A percentile compares a stretch with the other conserved stretches of the same genome.
Evolutionary conservation across 129 eudicot species (phyloP).

Genomic region (Flaveria robusta): DNA sequence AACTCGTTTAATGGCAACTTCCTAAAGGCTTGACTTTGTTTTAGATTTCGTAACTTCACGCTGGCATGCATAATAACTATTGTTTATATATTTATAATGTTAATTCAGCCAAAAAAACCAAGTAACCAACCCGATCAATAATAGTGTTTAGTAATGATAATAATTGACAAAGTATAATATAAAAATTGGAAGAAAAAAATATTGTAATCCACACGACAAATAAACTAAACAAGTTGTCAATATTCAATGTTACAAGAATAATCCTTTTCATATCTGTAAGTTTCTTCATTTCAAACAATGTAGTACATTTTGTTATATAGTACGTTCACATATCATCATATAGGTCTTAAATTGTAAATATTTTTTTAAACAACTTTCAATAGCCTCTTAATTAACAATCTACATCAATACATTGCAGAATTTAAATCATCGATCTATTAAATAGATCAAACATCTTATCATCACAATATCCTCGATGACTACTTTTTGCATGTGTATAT

Average conservation of each 20-base stretch:
- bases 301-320: background rate
- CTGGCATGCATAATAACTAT: background rate
- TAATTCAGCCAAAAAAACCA: background rate
- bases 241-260: background rate
- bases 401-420: too few relatives aligned
- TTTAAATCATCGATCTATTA: too few relatives aligned
- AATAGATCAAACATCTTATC: too few relatives aligned
- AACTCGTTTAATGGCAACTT: constrained; percentile 17
- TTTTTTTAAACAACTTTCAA: too few relatives aligned
- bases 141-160: constrained; percentile 10
- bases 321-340: too few relatives aligned
- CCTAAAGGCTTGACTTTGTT: constrained; percentile 10
- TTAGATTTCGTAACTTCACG: background rate
- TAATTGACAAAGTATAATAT: background rate
- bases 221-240: background rate
- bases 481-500: too few relatives aligned
- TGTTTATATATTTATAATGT: background rate
- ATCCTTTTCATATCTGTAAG: background rate
- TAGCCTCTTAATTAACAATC: too few relatives aligned
- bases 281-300: too few relatives aligned
- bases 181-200: background rate
- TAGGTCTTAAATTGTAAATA: too few relatives aligned
- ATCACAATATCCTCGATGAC: too few relatives aligned
- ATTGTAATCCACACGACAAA: background rate
- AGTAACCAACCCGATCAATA: background rate